A percentile compares a stretch with the other conserved stretches of the same genome.
Evolutionary conservation across 495 filamentous ascomycete genomes (phyloP).

Genomic region (Cenococcum geophilum): DNA sequence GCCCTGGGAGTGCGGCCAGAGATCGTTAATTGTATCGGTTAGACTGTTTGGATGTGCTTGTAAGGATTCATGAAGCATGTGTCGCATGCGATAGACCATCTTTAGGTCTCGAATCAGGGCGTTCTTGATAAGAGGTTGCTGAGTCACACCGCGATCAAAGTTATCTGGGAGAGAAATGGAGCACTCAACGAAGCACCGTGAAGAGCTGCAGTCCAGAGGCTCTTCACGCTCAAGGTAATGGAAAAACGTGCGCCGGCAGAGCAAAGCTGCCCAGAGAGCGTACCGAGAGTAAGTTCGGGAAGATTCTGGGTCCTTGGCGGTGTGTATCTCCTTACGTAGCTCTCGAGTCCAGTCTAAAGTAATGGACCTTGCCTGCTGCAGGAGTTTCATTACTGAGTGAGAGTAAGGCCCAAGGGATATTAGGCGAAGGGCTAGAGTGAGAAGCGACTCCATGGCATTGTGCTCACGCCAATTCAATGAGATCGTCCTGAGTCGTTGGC

Average conservation of each 20-base stretch:
- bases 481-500: conserved; percentile 37
- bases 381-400: conserved; percentile 20
- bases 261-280: conserved; percentile 44
- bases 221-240: conserved; percentile 16
- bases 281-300: conserved; percentile 40
- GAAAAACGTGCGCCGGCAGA: conserved; percentile 48
- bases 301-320: conserved; percentile 39
- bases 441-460: conserved; percentile 45
- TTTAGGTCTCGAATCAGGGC: conserved; percentile 47
- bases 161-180: conserved; percentile 44
- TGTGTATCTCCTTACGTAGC: conserved; percentile 43
- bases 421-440: conserved; percentile 41
- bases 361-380: conserved; percentile 26
- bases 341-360: conserved; percentile 42
- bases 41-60: neutral
- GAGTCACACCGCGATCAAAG: conserved; percentile 32
- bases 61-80: conserved; percentile 30
- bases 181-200: conserved; percentile 35
- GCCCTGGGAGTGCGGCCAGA: conserved; percentile 28
- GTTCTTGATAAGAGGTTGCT: conserved; percentile 29
- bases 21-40: conserved; percentile 5
- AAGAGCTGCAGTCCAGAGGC: conserved; percentile 18
- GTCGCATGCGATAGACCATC: conserved; percentile 39
- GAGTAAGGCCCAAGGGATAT: too few relatives aligned
- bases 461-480: conserved; percentile 51